Percentiles rank a stretch among this genome's conserved stretches.
Evolutionary conservation across 306 rosid genomes (phyloP).

Genomic region (Dalbergia oliveri): DNA sequence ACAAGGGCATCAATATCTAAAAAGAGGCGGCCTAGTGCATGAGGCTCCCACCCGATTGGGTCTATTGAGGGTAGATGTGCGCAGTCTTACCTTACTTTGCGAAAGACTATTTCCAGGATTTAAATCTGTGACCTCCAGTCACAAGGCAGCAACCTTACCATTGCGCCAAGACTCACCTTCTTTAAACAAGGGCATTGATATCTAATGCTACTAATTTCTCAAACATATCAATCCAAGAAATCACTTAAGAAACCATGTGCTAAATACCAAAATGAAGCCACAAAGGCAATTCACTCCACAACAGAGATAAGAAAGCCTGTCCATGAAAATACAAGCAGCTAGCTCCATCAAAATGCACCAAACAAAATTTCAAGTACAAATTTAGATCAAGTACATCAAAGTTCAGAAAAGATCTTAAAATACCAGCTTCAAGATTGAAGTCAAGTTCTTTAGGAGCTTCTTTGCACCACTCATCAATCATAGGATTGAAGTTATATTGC

Average conservation of each 20-base stretch:
- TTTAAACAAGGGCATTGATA: background rate
- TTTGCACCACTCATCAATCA: conserved; percentile 99
- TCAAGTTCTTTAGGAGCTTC: conserved; percentile 99
- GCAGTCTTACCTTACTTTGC: too few relatives aligned
- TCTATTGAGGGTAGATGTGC: too few relatives aligned
- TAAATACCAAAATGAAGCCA: conserved; percentile 32
- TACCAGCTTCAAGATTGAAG: conserved; percentile 96
- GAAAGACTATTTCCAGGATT: too few relatives aligned
- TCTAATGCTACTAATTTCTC: conserved; percentile 19
- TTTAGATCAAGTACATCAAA: conserved; percentile 26
- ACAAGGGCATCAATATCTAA: background rate
- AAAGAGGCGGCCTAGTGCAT: too few relatives aligned
- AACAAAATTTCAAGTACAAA: conserved; percentile 33
- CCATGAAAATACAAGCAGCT: conserved; percentile 31
- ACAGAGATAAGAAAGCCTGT: background rate
- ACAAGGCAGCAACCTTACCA: too few relatives aligned
- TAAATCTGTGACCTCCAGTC: too few relatives aligned
- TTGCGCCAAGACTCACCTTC: too few relatives aligned
- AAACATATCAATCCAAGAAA: conserved; percentile 17
- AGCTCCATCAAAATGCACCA: conserved; percentile 33
- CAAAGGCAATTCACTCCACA: conserved; percentile 4
- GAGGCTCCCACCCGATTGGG: too few relatives aligned
- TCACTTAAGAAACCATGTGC: conserved; percentile 17
- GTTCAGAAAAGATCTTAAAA: conserved; percentile 39
- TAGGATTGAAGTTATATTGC: conserved; percentile 89